Evolutionary conservation across 2,329 filamentous ascomycete species (phyloP), one percentile per base, ranked within the genome.

Genomic region (Cercospora brassicicola): DNA sequence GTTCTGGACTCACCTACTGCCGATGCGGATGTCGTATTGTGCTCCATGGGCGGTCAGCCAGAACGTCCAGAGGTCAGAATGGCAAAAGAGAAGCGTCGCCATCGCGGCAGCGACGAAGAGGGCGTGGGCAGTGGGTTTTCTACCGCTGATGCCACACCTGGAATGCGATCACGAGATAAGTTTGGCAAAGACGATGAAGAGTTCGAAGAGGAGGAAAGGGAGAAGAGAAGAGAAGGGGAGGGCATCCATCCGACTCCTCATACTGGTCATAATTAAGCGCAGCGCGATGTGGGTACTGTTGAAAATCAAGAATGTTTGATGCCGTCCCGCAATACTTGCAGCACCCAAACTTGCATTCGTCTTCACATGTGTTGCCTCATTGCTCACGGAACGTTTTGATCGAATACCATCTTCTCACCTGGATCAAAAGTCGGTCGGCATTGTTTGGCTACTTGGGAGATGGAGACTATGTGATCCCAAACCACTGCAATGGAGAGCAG

Each of bases 1-100:
- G 73, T 86, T 0, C 72, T 88, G 67, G 86, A 88, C 75, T 82
- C 81, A 23, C 82, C 85, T 28, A 88, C 86, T 0, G 85, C 85
- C 2, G 82, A 84, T 65, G 82, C 83, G 23, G 82, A 82, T n/a
- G 80, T 85, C 15, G 85, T 86, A 3, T 79, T 87, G 71, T 84
- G 82, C 60, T 85, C 82, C 56, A 79, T 86, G 30, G 85, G 85
- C 4, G 84, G 85, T 2, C 80, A 80, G 31, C 83, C 84, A 30
- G 75, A 74, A 36, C 76, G 82, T 67, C 78, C 79, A 0, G 79
- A 79, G 55, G 76, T 76, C 20, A 70, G 69, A 28, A 67, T 76
- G 23, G 76, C 76, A 36, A 67, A 70, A 48, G 68, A 71, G 66
- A 73, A 69, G 60, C 59, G 72, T 20, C 70, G 69, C 13, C 53